Percentiles rank a stretch among this genome's conserved stretches.
These are phyloP conservation scores for Kodamaea nitidulidarum DNA, from an alignment of 805 yeast genomes.

Conservation along the genomic window DNA sequence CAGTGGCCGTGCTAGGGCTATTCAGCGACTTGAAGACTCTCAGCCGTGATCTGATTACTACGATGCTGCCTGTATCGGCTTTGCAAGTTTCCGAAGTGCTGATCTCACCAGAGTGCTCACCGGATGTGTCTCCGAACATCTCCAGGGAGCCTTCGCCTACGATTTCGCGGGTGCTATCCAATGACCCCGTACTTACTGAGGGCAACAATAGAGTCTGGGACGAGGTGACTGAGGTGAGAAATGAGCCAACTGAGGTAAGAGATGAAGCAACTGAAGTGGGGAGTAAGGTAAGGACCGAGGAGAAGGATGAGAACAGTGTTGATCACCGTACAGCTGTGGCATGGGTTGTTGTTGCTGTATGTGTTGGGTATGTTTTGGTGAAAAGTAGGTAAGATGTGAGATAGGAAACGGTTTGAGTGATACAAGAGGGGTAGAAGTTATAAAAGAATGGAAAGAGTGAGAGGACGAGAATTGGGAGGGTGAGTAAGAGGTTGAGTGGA, in stretches of 20 bases:
- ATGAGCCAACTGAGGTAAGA: too few species aligned
- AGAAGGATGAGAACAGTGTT: conserved; percentile 3
- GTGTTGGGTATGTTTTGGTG: conserved; percentile 7
- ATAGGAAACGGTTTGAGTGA: not conserved
- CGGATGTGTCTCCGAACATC: conserved; percentile 3
- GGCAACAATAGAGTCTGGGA: too few species aligned
- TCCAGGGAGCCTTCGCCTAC: not conserved
- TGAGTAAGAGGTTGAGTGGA: too few species aligned
- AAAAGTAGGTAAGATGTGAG: not conserved
- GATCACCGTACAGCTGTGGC: conserved; percentile 7
- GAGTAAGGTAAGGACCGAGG: not conserved
- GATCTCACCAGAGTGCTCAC: conserved; percentile 4
- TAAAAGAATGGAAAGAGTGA: too few species aligned
- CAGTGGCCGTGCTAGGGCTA: conserved; percentile 12
- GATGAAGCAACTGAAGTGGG: not conserved
- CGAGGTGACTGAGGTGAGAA: too few species aligned
- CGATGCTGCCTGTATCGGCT: too few species aligned
- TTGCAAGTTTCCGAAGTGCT: too few species aligned
- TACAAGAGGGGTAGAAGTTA: too few species aligned
- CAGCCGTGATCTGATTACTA: not conserved
- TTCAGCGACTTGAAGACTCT: conserved; percentile 9
- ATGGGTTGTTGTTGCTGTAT: conserved; percentile 5
- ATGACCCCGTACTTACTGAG: too few species aligned
- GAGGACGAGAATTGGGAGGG: too few species aligned
- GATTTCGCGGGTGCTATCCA: too few species aligned